Evolutionary conservation across 306 rosid genomes (phyloP).

Genomic region (Mucuna pruriens): DNA sequence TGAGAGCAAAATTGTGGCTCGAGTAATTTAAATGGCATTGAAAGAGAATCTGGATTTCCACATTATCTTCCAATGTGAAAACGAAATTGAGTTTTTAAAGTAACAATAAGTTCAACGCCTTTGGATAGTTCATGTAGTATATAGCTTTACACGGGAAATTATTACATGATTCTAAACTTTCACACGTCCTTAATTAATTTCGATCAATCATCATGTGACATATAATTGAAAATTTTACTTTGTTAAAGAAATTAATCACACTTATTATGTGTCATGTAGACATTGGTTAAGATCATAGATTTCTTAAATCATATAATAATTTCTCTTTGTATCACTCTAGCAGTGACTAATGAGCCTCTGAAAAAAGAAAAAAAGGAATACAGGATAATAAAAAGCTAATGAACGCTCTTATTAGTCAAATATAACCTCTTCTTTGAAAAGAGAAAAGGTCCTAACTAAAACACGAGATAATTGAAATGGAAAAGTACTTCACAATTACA

Average conservation of each 20-base stretch:
- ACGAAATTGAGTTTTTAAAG: background rate
- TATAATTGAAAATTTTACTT: no score
- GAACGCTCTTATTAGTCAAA: background rate
- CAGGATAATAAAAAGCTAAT: background rate
- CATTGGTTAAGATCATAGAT: no score
- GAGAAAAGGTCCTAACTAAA: background rate
- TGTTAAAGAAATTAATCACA: no score
- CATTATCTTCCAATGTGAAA: background rate
- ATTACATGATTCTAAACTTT: no score
- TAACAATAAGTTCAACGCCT: background rate
- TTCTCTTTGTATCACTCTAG: no score
- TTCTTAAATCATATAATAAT: no score
- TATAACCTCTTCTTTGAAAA: background rate
- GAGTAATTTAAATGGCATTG: background rate
- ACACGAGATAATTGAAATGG: background rate
- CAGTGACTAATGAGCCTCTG: no score
- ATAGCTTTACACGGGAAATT: no score
- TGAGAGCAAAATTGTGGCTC: background rate
- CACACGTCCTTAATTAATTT: no score
- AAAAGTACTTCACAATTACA: slow-evolving; percentile 10
- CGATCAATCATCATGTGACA: no score
- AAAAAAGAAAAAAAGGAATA: no score
- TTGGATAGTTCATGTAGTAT: background rate
- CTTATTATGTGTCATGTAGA: no score
- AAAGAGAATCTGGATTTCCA: background rate